Evolutionary conservation across 2,329 filamentous ascomycete genomes (phyloP), one percentile per base, ranked within the genome.

Genomic region (Phyllosticta citriasiana): DNA sequence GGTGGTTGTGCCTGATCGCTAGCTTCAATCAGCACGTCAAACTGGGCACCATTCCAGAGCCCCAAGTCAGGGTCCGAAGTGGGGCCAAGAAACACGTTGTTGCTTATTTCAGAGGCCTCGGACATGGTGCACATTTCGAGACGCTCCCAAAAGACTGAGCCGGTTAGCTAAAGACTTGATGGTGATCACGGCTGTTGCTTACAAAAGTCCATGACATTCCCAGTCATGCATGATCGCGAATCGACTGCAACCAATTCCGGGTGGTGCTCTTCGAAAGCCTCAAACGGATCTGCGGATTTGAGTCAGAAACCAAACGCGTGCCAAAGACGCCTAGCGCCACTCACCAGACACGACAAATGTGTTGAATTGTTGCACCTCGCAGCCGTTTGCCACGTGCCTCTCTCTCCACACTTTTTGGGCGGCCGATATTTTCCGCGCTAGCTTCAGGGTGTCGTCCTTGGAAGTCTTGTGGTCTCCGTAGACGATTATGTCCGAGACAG

Each of bases 121-220:
- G 93, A 92, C 93, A 97, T 97, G 63, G 82, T 82, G 73, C 89
- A 91, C 93, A 99, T 97, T 76, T 99, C 94, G 57, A 84, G 76
- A 62, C 92, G 83, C 73, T 99, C 94, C 77, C 91, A 90, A 67
- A 89, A 87, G 71, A 90, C 80, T 83, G 52, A 19, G 22, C 40
- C 50, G 19, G 54, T 59, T n/a, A 63, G 35, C 50, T 35, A 22
- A 27, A 60, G 14, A 9, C 51, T 59, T 30, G 61, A 62, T 24
- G 10, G 33, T 33, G 58, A 51, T 55, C 19, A 57, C 26, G 26
- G 27, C 24, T 52, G 3, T 40, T 14, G 73, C 79, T 75, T 72
- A 83, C 81, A 89, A 71, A 99, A 94, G 73, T 97, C 92, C 68
- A 96, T 80, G 25, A 94, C 86, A 19, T 86, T 83, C 27, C 89